Conservation (phyloP, 176 grass and related monocot genomes). For the bread wheat (Triticum aestivum) region DNA sequence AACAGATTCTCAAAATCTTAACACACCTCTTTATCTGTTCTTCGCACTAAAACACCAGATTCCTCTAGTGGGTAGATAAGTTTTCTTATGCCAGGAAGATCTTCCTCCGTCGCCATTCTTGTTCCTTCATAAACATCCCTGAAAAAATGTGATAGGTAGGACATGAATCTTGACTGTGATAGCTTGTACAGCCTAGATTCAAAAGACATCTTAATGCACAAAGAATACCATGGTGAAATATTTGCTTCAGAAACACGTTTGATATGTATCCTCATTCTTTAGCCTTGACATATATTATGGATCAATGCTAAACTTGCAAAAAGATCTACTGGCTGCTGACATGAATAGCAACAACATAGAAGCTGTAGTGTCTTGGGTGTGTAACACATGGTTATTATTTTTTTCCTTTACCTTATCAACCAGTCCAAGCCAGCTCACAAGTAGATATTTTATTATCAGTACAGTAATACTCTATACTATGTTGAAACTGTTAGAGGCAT, state of each 20-base stretch:
- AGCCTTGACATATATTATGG: neutral
- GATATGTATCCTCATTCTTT: neutral
- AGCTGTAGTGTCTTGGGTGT: neutral
- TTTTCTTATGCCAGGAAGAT: slow-evolving; percentile 85
- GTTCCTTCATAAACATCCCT: slow-evolving; percentile 98
- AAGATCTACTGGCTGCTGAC: neutral
- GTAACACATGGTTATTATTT: neutral
- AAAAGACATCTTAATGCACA: neutral
- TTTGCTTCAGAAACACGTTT: neutral
- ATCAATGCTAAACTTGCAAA: neutral
- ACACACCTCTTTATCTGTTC: slow-evolving; percentile 80
- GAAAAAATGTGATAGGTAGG: slow-evolving; percentile 20
- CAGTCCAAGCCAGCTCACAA: neutral
- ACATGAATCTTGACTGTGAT: neutral
- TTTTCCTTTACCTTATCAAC: neutral
- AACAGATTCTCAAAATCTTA: slow-evolving; percentile 12
- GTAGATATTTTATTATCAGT: neutral
- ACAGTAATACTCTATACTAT: neutral
- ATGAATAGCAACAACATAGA: neutral
- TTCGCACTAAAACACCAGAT: slow-evolving; percentile 67
- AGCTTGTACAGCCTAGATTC: neutral
- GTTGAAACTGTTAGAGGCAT: neutral
- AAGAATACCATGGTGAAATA: neutral
- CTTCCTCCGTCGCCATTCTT: slow-evolving; percentile 66
- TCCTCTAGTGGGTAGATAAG: slow-evolving; percentile 78